Conservation (phyloP, 2,329 filamentous ascomycete species). For the Neofusicoccum parvum region DNA sequence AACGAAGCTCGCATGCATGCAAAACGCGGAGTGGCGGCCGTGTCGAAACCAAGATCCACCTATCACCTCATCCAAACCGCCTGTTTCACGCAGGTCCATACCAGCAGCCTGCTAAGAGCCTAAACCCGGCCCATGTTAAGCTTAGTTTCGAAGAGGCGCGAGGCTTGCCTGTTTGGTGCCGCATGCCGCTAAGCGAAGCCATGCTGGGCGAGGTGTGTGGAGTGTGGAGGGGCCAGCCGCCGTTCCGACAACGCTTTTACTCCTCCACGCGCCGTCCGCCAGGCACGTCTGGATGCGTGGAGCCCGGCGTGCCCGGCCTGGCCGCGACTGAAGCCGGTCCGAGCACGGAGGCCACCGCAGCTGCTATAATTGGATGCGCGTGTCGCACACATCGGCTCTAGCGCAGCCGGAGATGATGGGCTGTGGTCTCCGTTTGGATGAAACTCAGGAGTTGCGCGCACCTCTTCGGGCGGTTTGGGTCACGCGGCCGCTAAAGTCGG, state of each 20-base stretch:
- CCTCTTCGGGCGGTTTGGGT: too few species aligned
- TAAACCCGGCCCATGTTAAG: slow-evolving; percentile 5
- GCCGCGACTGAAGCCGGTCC: neutral
- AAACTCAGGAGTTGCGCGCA: too few species aligned
- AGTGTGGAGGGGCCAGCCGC: neutral
- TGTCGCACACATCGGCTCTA: neutral
- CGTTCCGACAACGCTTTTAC: neutral
- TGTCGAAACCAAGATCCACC: slow-evolving; percentile 21
- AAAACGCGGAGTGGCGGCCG: slow-evolving; percentile 9
- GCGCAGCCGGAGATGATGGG: neutral
- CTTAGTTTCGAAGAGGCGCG: neutral
- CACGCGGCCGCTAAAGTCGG: too few species aligned
- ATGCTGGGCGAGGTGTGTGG: neutral
- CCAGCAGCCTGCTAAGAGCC: slow-evolving; percentile 7
- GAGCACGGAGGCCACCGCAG: neutral
- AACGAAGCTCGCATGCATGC: slow-evolving; percentile 7
- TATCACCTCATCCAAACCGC: neutral
- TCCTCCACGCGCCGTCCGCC: neutral
- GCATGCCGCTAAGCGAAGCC: neutral
- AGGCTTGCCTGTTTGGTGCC: neutral
- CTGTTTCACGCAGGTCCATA: neutral
- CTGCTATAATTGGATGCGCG: neutral
- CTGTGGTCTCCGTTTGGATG: too few species aligned
- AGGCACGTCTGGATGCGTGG: neutral
- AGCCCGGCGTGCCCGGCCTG: too few species aligned